Base-by-base conservation (phyloP, 305 asterid species). In the Solanum chacoense region DNA sequence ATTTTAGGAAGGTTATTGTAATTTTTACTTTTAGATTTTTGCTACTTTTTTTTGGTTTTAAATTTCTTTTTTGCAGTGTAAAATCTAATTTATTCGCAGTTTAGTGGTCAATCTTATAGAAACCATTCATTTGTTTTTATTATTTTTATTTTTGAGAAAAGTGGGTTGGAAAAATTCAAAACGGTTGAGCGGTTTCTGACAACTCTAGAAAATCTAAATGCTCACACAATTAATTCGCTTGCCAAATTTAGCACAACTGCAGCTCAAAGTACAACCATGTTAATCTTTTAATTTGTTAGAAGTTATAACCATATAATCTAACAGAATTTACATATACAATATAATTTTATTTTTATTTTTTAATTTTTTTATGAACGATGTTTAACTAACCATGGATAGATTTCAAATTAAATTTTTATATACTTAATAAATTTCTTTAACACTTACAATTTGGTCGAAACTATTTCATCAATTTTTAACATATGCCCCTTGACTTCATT, bases 121-220 rank as follows among this genome's bases (percentile, higher is more conserved):
- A 55, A 71, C 8, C 72, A 69, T 69, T 72, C 78, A 72, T 37
- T 86, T 71, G 81, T 63, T 90, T 24, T 85, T 18, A 22, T 88
- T 75, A 37, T 88, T 55, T 42, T n/a, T 34, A 24, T 86, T 45
- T 71, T 4, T 89, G 10, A 37, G 18, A 4, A 88, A 84, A 55
- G 87, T 36, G 59, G 74, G 42, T 35, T 90, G 37, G 93, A 94
- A 92, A 83, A 91, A 88, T 92, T 93, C 92, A 88, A 93, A 92
- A 92, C 88, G 76, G 94, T 90, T 90, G 93, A 92, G 90, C 96
- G 93, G 93, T 88, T 91, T 89, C 85, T 42, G 94, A 88, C 78
- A 59, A 73, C 38, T 32, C 88, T 91, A 87, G 91, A 90, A 91
- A 86, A 35, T 86, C 40, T 3, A 85, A 36, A 67, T 45, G 72